Evolutionary conservation across 2,329 filamentous ascomycete genomes (phyloP), one percentile per base, ranked within the genome.

Genomic region (Verticillium nubilum): DNA sequence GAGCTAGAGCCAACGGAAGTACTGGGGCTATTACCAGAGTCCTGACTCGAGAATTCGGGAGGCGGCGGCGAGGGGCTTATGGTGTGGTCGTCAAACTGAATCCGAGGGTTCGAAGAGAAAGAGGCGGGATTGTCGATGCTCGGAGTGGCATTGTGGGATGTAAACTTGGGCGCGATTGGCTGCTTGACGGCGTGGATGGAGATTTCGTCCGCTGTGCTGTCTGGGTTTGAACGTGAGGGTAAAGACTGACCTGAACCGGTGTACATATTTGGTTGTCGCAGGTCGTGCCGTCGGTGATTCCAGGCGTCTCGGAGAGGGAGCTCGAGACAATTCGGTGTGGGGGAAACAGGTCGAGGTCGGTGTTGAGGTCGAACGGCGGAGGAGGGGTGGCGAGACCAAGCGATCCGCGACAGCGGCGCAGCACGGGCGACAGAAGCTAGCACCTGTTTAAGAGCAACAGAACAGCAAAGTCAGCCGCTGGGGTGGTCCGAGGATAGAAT

Each of bases 1-100:
- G 71, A 66, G 59, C 65, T 63, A 65, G 52, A 25, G 63, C 47
- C 27, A 26, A 31, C 27, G 17, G 29, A 9, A 47, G 59, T 60
- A 3, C 54, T 58, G 58, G 61, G 56, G 35, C 52, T 35, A 47
- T 60, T 37, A 54, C 62, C 52, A 59, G 64, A 6, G 56, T 57
- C 60, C 56, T 61, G 60, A 56, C n/a, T 62, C 56, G 42, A 63
- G 47, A 62, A 63, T 26, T 68, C 66, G 33, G 65, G 65, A 54
- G 68, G 52, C 26, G 69, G 67, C 42, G 71, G 71, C 54, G 74
- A 76, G 50, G 75, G 74, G 26, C 74, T 72, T 65, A 72, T 76
- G 15, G 73, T 76, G 61, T 72, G 73, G 52, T 53, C 52, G 52
- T 53, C 52, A 62, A 78, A 77, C 61, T 69, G 68, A 42, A 71